phyloP scores from a whole-genome alignment of 2,329 filamentous ascomycete genomes.

The Sarocladiaceae sp. region DNA sequence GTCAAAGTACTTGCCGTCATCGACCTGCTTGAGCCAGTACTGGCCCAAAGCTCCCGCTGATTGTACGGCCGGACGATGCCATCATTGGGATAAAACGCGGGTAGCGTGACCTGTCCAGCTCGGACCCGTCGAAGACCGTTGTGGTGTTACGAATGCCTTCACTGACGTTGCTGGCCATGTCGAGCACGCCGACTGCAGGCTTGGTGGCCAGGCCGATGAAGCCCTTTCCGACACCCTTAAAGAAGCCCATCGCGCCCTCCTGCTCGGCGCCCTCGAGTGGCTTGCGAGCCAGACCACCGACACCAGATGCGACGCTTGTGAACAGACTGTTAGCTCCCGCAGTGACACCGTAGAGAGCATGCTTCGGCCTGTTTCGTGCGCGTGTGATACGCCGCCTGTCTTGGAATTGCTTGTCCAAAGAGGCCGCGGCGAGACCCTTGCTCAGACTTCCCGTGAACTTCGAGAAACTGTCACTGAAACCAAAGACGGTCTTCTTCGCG shows the following conservation, averaged over 20 bases:
- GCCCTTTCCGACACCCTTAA: constrained; percentile 96
- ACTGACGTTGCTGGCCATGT: constrained; percentile 93
- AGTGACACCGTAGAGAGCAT: constrained; percentile 93
- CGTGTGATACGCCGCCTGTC: constrained; percentile 91
- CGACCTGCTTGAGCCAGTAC: constrained; percentile 97
- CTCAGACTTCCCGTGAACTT: constrained; percentile 97
- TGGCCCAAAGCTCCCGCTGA: constrained; percentile 89
- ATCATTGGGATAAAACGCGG: constrained; percentile 86
- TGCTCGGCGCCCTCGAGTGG: constrained; percentile 94
- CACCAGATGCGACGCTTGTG: constrained; percentile 86
- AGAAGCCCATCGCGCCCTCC: constrained; percentile 88
- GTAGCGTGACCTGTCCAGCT: constrained; percentile 90
- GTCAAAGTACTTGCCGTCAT: constrained; percentile 97
- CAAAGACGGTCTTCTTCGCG: constrained; percentile 97
- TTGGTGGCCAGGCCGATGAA: constrained; percentile 93
- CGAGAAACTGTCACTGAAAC: constrained; percentile 93
- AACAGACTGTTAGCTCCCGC: constrained; percentile 94
- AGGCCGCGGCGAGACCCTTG: constrained; percentile 92
- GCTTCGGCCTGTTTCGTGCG: constrained; percentile 90
- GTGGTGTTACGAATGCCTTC: constrained; percentile 98
- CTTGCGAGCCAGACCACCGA: constrained; percentile 88
- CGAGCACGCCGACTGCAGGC: constrained; percentile 92
- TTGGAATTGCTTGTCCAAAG: constrained; percentile 97
- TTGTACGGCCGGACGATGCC: constrained; percentile 93
- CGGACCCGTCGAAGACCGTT: constrained; percentile 92